A percentile compares a stretch with the other conserved stretches of the same genome.
Evolutionary conservation across 2,329 filamentous ascomycete species (phyloP).

Genomic region (Coleophoma cylindrospora): DNA sequence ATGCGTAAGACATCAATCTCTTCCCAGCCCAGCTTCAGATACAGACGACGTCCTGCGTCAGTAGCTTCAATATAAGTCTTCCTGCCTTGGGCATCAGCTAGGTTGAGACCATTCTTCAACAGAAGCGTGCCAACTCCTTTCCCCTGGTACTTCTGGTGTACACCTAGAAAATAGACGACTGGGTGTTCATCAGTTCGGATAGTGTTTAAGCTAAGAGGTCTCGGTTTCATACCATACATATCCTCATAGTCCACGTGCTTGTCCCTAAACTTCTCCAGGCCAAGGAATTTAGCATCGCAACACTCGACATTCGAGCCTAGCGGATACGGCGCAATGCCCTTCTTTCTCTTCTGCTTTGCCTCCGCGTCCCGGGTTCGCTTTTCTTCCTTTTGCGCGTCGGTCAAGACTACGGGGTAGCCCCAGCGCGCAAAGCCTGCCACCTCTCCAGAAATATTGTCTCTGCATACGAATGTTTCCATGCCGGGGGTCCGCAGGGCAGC

Average conservation of each 20-base stretch:
- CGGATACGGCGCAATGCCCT: constrained; percentile 18
- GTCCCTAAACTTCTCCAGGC: constrained; percentile 18
- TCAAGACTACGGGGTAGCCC: constrained; percentile 26
- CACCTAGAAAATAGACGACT: constrained; percentile 32
- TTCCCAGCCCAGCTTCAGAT: constrained; percentile 32
- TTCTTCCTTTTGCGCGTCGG: constrained; percentile 7
- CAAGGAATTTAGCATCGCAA: constrained; percentile 24
- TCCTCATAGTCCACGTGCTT: constrained; percentile 24
- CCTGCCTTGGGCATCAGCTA: constrained; percentile 28
- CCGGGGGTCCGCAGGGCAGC: constrained; percentile 22
- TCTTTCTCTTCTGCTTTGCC: constrained; percentile 1
- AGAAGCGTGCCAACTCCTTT: constrained; percentile 30
- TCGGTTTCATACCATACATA: constrained; percentile 27
- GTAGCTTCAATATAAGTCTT: constrained; percentile 34
- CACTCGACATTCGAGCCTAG: constrained; percentile 25
- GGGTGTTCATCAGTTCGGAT: not conserved
- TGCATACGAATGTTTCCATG: constrained; percentile 28
- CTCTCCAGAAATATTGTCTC: constrained; percentile 20
- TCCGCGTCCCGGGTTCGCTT: constrained; percentile 1
- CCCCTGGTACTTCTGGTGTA: constrained; percentile 28
- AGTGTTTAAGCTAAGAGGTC: not conserved
- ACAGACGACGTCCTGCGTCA: constrained; percentile 28
- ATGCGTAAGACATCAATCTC: constrained; percentile 27
- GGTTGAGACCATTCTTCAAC: constrained; percentile 28
- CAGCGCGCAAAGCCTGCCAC: constrained; percentile 30